Percentiles rank a stretch among this genome's conserved stretches.
Evolutionary conservation across 805 yeast genomes (phyloP).

Genomic region (Schwanniomyces sp.): DNA sequence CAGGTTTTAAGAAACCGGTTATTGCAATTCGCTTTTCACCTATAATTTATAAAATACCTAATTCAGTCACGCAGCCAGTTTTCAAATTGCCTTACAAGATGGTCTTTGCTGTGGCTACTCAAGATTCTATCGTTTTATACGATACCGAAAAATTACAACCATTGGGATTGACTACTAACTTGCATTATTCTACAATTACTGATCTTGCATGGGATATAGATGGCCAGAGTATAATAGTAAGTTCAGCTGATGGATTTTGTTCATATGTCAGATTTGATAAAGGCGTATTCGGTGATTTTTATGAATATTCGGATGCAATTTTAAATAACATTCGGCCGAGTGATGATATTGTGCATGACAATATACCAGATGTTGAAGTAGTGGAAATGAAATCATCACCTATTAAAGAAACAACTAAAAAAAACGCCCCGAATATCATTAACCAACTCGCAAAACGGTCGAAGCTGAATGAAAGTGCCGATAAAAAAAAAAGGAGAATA

Average conservation of each 20-base stretch:
- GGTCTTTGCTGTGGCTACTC: slow-evolving; percentile 91
- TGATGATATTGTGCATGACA: background rate
- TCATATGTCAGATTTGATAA: slow-evolving; percentile 59
- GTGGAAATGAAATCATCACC: background rate
- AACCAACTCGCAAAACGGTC: background rate
- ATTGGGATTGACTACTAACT: slow-evolving; percentile 68
- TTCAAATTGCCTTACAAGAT: slow-evolving; percentile 72
- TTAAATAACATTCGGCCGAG: background rate
- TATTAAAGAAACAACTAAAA: background rate
- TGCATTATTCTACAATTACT: slow-evolving; percentile 87
- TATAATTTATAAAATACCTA: slow-evolving; percentile 45
- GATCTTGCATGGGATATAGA: slow-evolving; percentile 84
- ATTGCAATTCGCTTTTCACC: slow-evolving; percentile 82
- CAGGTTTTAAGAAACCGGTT: slow-evolving; percentile 81
- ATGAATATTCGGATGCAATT: background rate
- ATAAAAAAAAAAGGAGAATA: slow-evolving; percentile 28
- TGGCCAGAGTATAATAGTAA: slow-evolving; percentile 67
- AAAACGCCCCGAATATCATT: background rate
- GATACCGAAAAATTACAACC: slow-evolving; percentile 75
- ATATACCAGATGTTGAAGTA: background rate
- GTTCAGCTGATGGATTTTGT: slow-evolving; percentile 93
- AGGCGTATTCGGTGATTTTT: slow-evolving; percentile 53
- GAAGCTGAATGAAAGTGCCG: background rate
- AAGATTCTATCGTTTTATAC: slow-evolving; percentile 77
- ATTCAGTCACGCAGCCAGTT: slow-evolving; percentile 19